Conservation (phyloP, 495 filamentous ascomycete species). For the Lindgomyces ingoldianus region DNA sequence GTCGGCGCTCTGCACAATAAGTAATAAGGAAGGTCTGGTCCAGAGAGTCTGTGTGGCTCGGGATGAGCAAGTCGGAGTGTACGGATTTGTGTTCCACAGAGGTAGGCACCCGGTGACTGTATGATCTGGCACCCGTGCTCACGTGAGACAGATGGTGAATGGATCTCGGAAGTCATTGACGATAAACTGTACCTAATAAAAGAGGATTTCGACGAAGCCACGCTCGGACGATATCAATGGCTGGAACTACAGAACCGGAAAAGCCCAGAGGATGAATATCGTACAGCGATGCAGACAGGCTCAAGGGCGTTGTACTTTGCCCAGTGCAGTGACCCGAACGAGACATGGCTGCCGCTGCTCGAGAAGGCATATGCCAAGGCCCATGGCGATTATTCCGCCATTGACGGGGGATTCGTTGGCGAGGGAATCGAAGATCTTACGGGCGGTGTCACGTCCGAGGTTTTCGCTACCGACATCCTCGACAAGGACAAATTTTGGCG, state of each 20-base stretch:
- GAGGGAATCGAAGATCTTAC: slow-evolving; percentile 94
- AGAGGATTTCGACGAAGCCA: slow-evolving; percentile 76
- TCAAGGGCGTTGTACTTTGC: slow-evolving; percentile 83
- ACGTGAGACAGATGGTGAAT: slow-evolving; percentile 70
- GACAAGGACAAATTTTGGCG: slow-evolving; percentile 89
- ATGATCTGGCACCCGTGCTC: slow-evolving; percentile 10
- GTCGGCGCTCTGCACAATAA: slow-evolving; percentile 80
- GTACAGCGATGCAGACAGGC: slow-evolving; percentile 70
- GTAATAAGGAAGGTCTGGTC: slow-evolving; percentile 76
- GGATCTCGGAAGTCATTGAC: slow-evolving; percentile 88
- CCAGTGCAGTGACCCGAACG: slow-evolving; percentile 79
- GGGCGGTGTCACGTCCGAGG: slow-evolving; percentile 81
- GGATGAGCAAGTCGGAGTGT: slow-evolving; percentile 81
- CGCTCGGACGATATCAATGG: slow-evolving; percentile 67
- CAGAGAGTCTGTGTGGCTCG: slow-evolving; percentile 79
- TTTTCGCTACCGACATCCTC: slow-evolving; percentile 79
- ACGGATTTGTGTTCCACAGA: slow-evolving; percentile 91
- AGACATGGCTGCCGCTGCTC: slow-evolving; percentile 91
- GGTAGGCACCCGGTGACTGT: slow-evolving; percentile 46
- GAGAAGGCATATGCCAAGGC: slow-evolving; percentile 98
- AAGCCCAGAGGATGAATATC: slow-evolving; percentile 77
- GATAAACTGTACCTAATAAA: slow-evolving; percentile 80
- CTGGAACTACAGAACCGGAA: slow-evolving; percentile 65
- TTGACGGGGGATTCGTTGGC: slow-evolving; percentile 82
- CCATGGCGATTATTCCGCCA: slow-evolving; percentile 81